Percentiles rank a stretch among this genome's conserved stretches.
These are phyloP conservation scores for Neonectria sp. DNA, from an alignment of 2,329 filamentous ascomycete species.

Conservation along the genomic window DNA sequence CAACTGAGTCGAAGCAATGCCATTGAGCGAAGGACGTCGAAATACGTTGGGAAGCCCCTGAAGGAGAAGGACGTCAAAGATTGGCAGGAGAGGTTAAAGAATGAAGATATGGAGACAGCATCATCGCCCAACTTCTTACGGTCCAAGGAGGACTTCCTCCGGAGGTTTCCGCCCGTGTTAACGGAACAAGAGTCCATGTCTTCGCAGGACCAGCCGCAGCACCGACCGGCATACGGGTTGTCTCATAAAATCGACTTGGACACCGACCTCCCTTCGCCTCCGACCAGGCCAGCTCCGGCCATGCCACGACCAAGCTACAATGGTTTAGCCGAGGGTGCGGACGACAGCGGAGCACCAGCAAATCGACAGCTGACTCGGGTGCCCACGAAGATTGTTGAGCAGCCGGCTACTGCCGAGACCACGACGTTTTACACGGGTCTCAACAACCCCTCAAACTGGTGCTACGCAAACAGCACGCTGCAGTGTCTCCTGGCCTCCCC, in stretches of 20 bases:
- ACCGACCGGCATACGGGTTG: slow-evolving; percentile 47
- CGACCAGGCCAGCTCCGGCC: slow-evolving; percentile 77
- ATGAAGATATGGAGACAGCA: slow-evolving; percentile 69
- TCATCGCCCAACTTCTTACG: slow-evolving; percentile 72
- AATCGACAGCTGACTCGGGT: slow-evolving; percentile 54
- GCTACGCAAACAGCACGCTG: slow-evolving; percentile 93
- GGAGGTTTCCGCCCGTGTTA: slow-evolving; percentile 82
- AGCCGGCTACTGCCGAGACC: slow-evolving; percentile 61
- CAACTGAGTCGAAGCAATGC: slow-evolving; percentile 53
- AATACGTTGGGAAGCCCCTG: slow-evolving; percentile 74
- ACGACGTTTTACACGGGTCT: slow-evolving; percentile 71
- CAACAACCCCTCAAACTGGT: slow-evolving; percentile 85
- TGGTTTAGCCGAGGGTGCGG: slow-evolving; percentile 70
- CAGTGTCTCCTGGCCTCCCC: slow-evolving; percentile 85
- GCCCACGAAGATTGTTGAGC: slow-evolving; percentile 57
- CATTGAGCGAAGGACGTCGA: slow-evolving; percentile 57
- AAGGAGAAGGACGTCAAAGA: slow-evolving; percentile 84
- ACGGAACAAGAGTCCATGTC: slow-evolving; percentile 74
- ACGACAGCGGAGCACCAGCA: slow-evolving; percentile 56
- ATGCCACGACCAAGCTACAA: slow-evolving; percentile 83
- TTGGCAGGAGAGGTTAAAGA: slow-evolving; percentile 84
- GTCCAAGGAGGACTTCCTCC: slow-evolving; percentile 86
- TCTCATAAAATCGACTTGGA: slow-evolving; percentile 58
- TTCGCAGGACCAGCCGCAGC: slow-evolving; percentile 51
- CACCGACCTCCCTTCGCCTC: slow-evolving; percentile 69